Percentiles rank a stretch among this genome's conserved stretches.
These are phyloP conservation scores for Pseudotulostoma volvatum DNA, from an alignment of 495 filamentous ascomycete genomes.

Conservation along the genomic window DNA sequence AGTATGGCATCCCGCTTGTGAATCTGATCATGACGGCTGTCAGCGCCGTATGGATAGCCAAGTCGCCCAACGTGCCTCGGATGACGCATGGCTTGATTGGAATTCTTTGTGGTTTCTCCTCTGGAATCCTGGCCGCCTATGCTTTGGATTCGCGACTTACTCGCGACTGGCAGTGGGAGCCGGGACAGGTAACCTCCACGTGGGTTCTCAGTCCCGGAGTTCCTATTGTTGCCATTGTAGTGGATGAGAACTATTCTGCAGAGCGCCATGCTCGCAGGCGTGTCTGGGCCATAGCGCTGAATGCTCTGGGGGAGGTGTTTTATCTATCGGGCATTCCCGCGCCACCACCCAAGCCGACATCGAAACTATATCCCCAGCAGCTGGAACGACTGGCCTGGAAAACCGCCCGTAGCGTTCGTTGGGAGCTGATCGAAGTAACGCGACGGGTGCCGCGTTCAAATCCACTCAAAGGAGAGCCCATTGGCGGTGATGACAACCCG, in stretches of 20 bases:
- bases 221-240: constrained; percentile 69
- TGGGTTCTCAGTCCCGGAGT: constrained; percentile 89
- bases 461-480: constrained; percentile 39
- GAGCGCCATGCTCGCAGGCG: constrained; percentile 50
- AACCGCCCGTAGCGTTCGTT: constrained; percentile 58
- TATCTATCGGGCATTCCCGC: constrained; percentile 56
- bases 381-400: constrained; percentile 59
- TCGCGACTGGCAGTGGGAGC: constrained; percentile 46
- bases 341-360: constrained; percentile 15
- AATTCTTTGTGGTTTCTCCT: constrained; percentile 69
- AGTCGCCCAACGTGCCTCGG: constrained; percentile 51
- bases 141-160: constrained; percentile 53
- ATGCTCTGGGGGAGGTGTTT: constrained; percentile 83
- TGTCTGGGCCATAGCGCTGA: constrained; percentile 74
- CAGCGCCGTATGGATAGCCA: constrained; percentile 82
- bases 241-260: constrained; percentile 64
- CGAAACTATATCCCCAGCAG: constrained; percentile 22
- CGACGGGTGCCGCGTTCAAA: constrained; percentile 54
- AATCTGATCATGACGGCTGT: constrained; percentile 43
- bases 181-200: constrained; percentile 63
- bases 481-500: constrained; percentile 54
- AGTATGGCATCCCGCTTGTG: constrained; percentile 57
- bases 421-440: constrained; percentile 64
- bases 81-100: constrained; percentile 64
- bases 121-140: constrained; percentile 73